Evolutionary conservation across 2,329 filamentous ascomycete genomes (phyloP), one percentile per base, ranked within the genome.

Genomic region (Diaporthe ampelina): DNA sequence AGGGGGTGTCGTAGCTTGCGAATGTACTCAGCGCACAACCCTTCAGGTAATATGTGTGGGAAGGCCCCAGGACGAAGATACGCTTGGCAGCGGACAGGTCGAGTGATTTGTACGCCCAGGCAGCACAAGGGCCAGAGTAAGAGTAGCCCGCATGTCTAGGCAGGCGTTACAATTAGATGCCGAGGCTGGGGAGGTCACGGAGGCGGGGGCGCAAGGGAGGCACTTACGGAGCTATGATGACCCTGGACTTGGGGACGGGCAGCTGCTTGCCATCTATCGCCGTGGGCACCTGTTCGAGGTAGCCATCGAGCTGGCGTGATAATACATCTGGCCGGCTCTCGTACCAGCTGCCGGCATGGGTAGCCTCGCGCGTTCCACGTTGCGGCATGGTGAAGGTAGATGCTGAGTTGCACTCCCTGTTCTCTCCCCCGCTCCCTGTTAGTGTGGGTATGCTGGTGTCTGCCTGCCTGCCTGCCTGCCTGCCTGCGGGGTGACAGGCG

Each of bases 281-380:
- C 65, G 87, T 82, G 2, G 94, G 93, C 10, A 98, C 95, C 50
- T 89, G 85, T 50, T 85, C 86, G n/a, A 98, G 88, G 88, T 91
- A 98, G 67, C 84, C 83, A 73, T 97, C 91, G 7, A 99, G 92
- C 84, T 97, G 88, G 9, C 81, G 79, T 4, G 89, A 89, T 68
- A 98, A 90, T n/a, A 84, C 83, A 2, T 82, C 81, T 8, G 88
- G 84, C 74, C 91, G 87, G 65, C 88, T 88, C 9, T 91, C 88
- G 82, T 99, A 99, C 97, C 97, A 99, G 24, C 91, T 93, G 52
- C 94, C 94, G 29, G 96, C 95, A 82, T 98, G 97, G 73, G 88
- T 91, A 26, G 95, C 92, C 58, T 85, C 83, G 71, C 88, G 84
- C 4, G 79, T 83, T 56, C 81, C 82, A 69, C 76, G 79, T 50